These are phyloP conservation scores for Xerocomus nothofagi DNA, from an alignment of 1,284 basidiomycete species.

Conservation along the genomic window DNA sequence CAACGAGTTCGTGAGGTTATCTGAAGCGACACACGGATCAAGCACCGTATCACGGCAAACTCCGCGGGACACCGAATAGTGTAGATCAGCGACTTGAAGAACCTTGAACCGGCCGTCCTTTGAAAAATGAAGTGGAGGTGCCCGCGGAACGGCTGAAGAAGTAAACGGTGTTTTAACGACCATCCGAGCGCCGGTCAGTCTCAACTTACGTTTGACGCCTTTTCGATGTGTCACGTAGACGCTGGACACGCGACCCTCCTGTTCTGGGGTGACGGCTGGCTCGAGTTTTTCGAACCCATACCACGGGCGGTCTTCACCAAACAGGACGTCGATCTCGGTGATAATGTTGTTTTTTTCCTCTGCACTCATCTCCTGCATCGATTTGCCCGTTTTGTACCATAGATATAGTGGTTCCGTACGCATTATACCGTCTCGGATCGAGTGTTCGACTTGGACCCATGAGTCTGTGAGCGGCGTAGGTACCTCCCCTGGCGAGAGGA, in stretches of 20 bases:
- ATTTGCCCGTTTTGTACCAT: conserved; percentile 75
- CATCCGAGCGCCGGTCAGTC: not conserved
- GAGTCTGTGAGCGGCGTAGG: conserved; percentile 43
- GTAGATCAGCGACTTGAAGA: conserved; percentile 88
- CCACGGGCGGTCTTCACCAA: conserved; percentile 78
- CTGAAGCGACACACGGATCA: conserved; percentile 59
- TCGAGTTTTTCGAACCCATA: conserved; percentile 79
- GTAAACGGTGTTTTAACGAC: not conserved
- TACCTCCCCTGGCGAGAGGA: conserved; percentile 52
- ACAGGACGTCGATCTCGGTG: conserved; percentile 87
- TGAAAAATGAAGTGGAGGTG: conserved; percentile 79
- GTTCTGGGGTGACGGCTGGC: conserved; percentile 50
- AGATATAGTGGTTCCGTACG: conserved; percentile 56
- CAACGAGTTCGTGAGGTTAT: conserved; percentile 72
- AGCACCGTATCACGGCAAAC: conserved; percentile 66
- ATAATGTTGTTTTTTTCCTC: conserved; percentile 66
- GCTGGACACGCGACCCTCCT: conserved; percentile 43
- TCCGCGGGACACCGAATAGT: conserved; percentile 78
- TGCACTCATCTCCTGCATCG: conserved; percentile 53
- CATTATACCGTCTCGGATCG: conserved; percentile 56
- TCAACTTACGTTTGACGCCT: conserved; percentile 62
- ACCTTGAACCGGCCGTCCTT: conserved; percentile 82
- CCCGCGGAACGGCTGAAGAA: conserved; percentile 58
- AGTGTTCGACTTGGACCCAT: conserved; percentile 62
- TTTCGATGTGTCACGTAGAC: conserved; percentile 61